Conservation (phyloP, 495 filamentous ascomycete species). For the Penicillium robsamsonii region DNA sequence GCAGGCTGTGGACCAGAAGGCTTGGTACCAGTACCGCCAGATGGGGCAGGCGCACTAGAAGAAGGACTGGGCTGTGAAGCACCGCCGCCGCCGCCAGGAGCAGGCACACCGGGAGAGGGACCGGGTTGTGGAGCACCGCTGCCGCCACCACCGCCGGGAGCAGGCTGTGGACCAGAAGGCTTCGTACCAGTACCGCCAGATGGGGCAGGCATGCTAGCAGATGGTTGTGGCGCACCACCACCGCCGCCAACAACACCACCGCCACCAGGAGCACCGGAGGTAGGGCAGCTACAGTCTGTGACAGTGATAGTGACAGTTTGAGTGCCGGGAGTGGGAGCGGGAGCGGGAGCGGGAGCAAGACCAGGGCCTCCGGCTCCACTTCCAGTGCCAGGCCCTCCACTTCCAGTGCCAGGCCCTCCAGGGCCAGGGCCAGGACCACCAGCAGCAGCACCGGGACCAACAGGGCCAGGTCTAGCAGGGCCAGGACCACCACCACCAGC, state of each 20-base stretch:
- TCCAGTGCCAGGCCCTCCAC: not conserved
- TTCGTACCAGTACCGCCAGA: not conserved
- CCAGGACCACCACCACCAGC: too few species aligned
- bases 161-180: not conserved
- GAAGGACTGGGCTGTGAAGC: not conserved
- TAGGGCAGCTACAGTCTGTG: conserved; percentile 25
- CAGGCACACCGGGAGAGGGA: too few species aligned
- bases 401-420: not conserved
- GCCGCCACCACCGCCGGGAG: not conserved
- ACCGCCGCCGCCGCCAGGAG: not conserved
- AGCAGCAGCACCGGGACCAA: too few species aligned
- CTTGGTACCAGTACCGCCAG: not conserved
- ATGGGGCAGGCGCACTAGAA: not conserved
- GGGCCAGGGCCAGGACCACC: not conserved
- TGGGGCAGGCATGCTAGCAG: too few species aligned
- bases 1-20: not conserved
- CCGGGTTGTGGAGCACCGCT: not conserved
- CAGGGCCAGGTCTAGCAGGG: too few species aligned
- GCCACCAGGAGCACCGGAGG: conserved; percentile 13
- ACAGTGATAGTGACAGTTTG: conserved; percentile 25
- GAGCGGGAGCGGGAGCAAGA: conserved; percentile 8
- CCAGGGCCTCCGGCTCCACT: conserved; percentile 1
- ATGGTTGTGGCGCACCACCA: too few species aligned
- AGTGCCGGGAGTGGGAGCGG: conserved; percentile 3
- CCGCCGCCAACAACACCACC: conserved; percentile 1